Conservation (phyloP, 805 yeast genomes). For the Candida broadrunensis region DNA sequence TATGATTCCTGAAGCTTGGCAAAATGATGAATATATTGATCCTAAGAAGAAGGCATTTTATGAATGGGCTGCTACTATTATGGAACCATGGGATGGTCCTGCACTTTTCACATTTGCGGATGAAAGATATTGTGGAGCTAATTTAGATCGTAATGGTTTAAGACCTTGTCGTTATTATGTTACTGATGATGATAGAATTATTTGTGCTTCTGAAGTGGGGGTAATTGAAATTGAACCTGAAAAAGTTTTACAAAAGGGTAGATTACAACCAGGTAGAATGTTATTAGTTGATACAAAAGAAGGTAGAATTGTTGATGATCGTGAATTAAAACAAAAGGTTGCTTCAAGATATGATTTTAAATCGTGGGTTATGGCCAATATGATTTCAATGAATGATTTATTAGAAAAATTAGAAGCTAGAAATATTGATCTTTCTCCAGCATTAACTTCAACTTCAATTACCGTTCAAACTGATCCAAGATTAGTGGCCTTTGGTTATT, state of each 20-base stretch:
- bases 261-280: constrained; percentile 96
- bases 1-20: constrained; percentile 98
- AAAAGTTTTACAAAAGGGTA: constrained; percentile 82
- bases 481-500: constrained; percentile 83
- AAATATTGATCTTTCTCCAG: constrained; percentile 23
- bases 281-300: constrained; percentile 88
- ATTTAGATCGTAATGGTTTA: constrained; percentile 93
- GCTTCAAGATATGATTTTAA: constrained; percentile 86
- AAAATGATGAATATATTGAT: constrained; percentile 81
- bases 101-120: constrained; percentile 95
- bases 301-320: constrained; percentile 91
- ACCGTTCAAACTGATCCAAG: constrained; percentile 80
- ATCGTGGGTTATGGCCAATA: constrained; percentile 86
- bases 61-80: constrained; percentile 98
- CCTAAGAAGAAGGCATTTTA: constrained; percentile 91
- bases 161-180: constrained; percentile 98
- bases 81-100: constrained; percentile 99
- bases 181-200: constrained; percentile 90
- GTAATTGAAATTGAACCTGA: constrained; percentile 87
- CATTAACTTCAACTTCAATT: constrained; percentile 9
- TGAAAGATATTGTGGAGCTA: constrained; percentile 98
- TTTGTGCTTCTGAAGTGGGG: constrained; percentile 98
- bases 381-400: constrained; percentile 81
- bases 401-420: constrained; percentile 51
- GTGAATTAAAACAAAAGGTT: constrained; percentile 77